Percentiles rank a stretch among this genome's conserved stretches.
Conservation (phyloP, 257 asterid genomes). For the Plantago major region DNA sequence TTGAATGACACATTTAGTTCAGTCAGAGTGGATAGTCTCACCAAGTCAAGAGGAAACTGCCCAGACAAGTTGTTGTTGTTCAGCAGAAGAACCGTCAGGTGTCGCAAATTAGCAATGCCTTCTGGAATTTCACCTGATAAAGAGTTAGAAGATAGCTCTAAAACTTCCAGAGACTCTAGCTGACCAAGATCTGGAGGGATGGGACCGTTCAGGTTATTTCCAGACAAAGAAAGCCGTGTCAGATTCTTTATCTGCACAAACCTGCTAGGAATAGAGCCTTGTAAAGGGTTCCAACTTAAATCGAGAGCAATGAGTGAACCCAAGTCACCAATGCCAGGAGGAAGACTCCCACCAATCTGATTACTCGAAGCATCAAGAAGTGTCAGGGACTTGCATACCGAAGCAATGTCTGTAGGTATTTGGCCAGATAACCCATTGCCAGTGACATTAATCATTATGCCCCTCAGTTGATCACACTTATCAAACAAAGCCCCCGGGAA, state of each 20-base stretch:
- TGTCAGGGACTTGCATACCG: slow-evolving; percentile 45
- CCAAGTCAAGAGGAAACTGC: slow-evolving; percentile 53
- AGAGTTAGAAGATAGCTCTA: slow-evolving; percentile 69
- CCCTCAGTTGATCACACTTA: slow-evolving; percentile 58
- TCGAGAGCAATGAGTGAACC: slow-evolving; percentile 55
- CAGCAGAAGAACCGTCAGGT: slow-evolving; percentile 56
- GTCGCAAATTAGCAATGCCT: slow-evolving; percentile 50
- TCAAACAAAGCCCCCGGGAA: slow-evolving; percentile 51
- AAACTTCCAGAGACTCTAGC: slow-evolving; percentile 51
- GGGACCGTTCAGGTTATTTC: slow-evolving; percentile 61
- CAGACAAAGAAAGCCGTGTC: slow-evolving; percentile 55
- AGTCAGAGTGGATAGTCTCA: slow-evolving; percentile 44
- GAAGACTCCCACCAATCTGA: slow-evolving; percentile 54
- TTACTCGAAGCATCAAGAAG: slow-evolving; percentile 65
- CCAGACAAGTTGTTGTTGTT: slow-evolving; percentile 74
- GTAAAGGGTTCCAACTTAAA: slow-evolving; percentile 60
- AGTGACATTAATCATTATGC: slow-evolving; percentile 60
- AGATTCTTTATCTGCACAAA: slow-evolving; percentile 59
- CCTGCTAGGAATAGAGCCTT: slow-evolving; percentile 63
- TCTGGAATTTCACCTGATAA: slow-evolving; percentile 72
- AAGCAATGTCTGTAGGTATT: slow-evolving; percentile 51
- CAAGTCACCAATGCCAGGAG: slow-evolving; percentile 49
- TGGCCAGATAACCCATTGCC: slow-evolving; percentile 57
- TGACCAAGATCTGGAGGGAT: slow-evolving; percentile 65
- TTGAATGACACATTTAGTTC: slow-evolving; percentile 74